These are phyloP conservation scores for Nyctanthes arbortristis DNA, from an alignment of 257 asterid genomes.

Conservation along the genomic window DNA sequence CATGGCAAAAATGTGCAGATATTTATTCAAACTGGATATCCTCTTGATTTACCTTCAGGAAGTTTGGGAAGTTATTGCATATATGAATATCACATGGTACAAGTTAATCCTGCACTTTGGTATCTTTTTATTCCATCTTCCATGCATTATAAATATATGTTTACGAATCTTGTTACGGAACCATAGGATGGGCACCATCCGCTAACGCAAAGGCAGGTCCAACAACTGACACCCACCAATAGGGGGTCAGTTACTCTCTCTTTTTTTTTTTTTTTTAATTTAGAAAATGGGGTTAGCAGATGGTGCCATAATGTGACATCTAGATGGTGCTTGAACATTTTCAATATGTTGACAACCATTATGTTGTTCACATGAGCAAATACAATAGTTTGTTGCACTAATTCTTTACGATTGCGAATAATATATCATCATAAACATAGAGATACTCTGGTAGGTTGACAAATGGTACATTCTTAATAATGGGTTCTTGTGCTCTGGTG, in stretches of 20 bases:
- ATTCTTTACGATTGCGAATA: background rate
- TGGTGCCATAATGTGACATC: too few species aligned
- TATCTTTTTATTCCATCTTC: background rate
- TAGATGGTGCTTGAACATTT: too few species aligned
- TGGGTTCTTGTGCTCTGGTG: background rate
- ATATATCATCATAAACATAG: background rate
- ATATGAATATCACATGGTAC: slow-evolving; percentile 99
- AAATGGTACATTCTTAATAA: background rate
- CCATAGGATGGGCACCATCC: too few species aligned
- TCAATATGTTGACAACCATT: background rate
- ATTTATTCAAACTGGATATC: slow-evolving; percentile 98
- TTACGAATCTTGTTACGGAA: too few species aligned
- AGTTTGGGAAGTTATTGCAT: slow-evolving; percentile 99
- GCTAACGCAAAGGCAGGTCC: too few species aligned
- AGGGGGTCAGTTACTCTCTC: too few species aligned
- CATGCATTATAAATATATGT: background rate
- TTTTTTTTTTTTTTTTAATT: too few species aligned
- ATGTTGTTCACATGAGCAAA: background rate
- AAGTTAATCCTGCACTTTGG: background rate
- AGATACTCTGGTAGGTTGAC: background rate
- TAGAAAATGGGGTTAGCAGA: too few species aligned
- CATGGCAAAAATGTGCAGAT: slow-evolving; percentile 56
- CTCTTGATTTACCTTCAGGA: slow-evolving; percentile 99
- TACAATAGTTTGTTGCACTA: background rate
- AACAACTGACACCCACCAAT: too few species aligned